Evolutionary conservation across 352 stramenopile genomes (phyloP).

Genomic region (Globisporangium rhizosaccharum): DNA sequence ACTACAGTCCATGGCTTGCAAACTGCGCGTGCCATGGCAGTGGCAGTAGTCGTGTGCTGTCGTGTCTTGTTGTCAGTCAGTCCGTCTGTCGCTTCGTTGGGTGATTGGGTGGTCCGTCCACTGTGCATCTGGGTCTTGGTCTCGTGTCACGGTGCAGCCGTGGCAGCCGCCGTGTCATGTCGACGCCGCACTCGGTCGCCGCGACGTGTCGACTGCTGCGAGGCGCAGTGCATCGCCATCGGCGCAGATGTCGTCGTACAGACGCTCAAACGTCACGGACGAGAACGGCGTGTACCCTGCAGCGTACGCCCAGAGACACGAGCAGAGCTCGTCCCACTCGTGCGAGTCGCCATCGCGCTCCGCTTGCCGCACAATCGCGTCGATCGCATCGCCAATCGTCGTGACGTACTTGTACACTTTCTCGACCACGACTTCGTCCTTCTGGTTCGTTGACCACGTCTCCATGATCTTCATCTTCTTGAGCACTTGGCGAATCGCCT

Average conservation of each 20-base stretch:
- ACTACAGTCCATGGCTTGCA: too few species aligned
- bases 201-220: conserved; percentile 13
- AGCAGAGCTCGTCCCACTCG: conserved; percentile 74
- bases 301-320: conserved; percentile 75
- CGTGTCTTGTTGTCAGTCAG: too few species aligned
- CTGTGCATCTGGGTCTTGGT: neutral
- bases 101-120: too few species aligned
- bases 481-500: conserved; percentile 70
- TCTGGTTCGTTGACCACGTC: conserved; percentile 75
- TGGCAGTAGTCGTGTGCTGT: too few species aligned
- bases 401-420: conserved; percentile 86
- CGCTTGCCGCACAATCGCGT: conserved; percentile 59
- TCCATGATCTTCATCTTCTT: conserved; percentile 88
- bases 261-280: conserved; percentile 65
- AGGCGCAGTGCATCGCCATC: conserved; percentile 46
- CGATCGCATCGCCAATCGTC: conserved; percentile 75
- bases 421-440: conserved; percentile 78
- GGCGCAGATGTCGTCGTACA: conserved; percentile 83
- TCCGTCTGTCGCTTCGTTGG: too few species aligned
- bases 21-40: too few species aligned
- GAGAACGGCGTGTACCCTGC: conserved; percentile 73
- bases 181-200: conserved; percentile 2
- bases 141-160: neutral
- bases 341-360: conserved; percentile 9
- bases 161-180: conserved; percentile 13